These are phyloP conservation scores for Marvania coccoides DNA, from an alignment of 139 green algal species.

Conservation along the genomic window DNA sequence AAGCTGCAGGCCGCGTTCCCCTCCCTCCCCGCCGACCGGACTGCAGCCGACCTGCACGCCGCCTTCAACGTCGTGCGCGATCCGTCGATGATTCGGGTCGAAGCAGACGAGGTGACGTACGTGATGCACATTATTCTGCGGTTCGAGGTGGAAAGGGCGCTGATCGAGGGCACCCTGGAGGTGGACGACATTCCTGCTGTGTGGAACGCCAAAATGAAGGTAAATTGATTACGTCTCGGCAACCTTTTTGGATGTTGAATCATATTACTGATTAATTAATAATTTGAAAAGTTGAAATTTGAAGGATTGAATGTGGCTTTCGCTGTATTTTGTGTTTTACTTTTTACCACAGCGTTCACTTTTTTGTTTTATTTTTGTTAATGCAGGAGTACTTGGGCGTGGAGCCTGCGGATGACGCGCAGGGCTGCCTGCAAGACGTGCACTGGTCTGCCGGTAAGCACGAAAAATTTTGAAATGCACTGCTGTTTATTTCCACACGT, in stretches of 20 bases:
- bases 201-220: constrained; percentile 39
- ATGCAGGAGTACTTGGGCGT: constrained; percentile 19
- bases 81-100: constrained; percentile 71
- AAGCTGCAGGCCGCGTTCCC: constrained; percentile 38
- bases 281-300: no score
- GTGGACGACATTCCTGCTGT: constrained; percentile 63
- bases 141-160: constrained; percentile 69
- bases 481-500: background rate
- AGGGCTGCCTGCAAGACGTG: constrained; percentile 81
- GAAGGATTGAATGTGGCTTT: no score
- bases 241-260: no score
- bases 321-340: no score
- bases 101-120: constrained; percentile 85
- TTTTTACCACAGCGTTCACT: no score
- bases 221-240: background rate
- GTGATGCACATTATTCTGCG: constrained; percentile 86
- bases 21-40: constrained; percentile 27
- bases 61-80: constrained; percentile 65
- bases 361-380: no score
- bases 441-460: constrained; percentile 68
- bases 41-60: constrained; percentile 52
- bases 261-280: no score
- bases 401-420: constrained; percentile 44
- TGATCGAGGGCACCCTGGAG: constrained; percentile 63
- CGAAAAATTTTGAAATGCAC: no score